These are phyloP conservation scores for Trichophyton rubrum DNA, from an alignment of 2,329 filamentous ascomycete genomes.

Conservation along the genomic window DNA sequence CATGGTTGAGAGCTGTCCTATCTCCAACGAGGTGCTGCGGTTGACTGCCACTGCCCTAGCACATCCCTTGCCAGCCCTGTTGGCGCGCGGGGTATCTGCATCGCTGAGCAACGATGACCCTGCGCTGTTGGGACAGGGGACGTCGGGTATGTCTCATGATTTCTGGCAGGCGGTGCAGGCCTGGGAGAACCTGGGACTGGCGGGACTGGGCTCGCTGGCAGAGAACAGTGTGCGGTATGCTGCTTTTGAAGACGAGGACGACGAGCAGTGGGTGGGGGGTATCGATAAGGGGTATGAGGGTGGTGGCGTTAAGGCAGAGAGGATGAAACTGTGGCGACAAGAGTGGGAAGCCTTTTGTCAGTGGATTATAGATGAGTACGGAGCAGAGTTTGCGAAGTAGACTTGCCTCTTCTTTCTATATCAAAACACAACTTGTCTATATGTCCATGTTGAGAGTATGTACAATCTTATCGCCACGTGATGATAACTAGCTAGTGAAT, in stretches of 20 bases:
- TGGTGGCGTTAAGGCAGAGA: conserved; percentile 52
- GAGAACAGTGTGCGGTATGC: conserved; percentile 91
- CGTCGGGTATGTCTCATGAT: conserved; percentile 74
- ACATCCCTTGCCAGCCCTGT: conserved; percentile 64
- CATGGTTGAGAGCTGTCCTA: conserved; percentile 77
- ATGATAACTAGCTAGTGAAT: neutral
- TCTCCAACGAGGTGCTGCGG: conserved; percentile 80
- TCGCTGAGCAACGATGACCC: conserved; percentile 85
- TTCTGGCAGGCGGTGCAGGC: conserved; percentile 90
- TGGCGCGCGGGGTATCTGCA: conserved; percentile 73
- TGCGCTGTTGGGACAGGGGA: conserved; percentile 72
- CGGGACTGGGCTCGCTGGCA: conserved; percentile 71
- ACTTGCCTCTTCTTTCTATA: neutral
- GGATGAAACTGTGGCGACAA: conserved; percentile 63
- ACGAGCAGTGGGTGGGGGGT: conserved; percentile 57
- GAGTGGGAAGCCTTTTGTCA: conserved; percentile 85
- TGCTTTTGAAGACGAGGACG: conserved; percentile 66
- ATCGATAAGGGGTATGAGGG: conserved; percentile 56
- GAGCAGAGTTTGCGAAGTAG: conserved; percentile 11
- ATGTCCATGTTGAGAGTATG: no score
- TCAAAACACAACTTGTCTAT: no score
- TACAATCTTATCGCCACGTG: neutral
- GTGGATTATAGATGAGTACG: conserved; percentile 75
- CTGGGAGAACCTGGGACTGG: conserved; percentile 81
- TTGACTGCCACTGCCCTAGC: conserved; percentile 63